Evolutionary conservation across 768 basidiomycete species (phyloP), one percentile per base, ranked within the genome.

Genomic region (Lactarius pseudohatsudake): DNA sequence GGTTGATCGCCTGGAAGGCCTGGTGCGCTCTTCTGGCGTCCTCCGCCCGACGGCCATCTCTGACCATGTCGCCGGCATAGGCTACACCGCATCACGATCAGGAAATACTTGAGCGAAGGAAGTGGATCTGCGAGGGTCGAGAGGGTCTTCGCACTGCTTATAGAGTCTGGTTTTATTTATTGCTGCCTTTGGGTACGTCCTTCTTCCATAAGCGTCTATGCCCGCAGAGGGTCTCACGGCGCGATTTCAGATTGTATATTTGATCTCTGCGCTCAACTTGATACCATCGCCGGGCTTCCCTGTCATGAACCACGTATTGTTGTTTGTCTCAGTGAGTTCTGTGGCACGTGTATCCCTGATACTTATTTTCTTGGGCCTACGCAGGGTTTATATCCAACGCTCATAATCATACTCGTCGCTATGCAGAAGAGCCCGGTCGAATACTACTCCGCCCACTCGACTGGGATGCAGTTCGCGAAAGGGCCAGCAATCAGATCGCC

Each of bases 351-450:
- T 47, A 3, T 1, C 20, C 22, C 3, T 18, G 16, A 3, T 32
- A 32, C 8, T 0, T 1, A 36, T 26, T 32, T 1, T 10, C 26
- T 11, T 9, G 1, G 28, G 36, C n/a, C 32, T 7, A 9, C 10
- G 34, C 18, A 66, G 65, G 65, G 61, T 15, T 2, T 43, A 22
- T 62, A 66, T 54, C 65, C 65, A 15, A 66, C 57, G 38, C 38
- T 62, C 57, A 66, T 66, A 16, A 40, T 66, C 30, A 50, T 66
- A 11, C 65, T 66, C 9, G 65, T 66, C 41, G 57, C 56, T 22
- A n/a, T 32, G n/a, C 65, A 66, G 65, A 66, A 62, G 61, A 66
- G 65, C 57, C 65, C 65, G 9, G 38, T 66, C 30, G 61, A 66
- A 20, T 15, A 54, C 47, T 41, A 28, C 45, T 62, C 61, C 38